Evolutionary conservation across 2,329 filamentous ascomycete species (phyloP).

Genomic region (Botryotinia narcissicola): DNA sequence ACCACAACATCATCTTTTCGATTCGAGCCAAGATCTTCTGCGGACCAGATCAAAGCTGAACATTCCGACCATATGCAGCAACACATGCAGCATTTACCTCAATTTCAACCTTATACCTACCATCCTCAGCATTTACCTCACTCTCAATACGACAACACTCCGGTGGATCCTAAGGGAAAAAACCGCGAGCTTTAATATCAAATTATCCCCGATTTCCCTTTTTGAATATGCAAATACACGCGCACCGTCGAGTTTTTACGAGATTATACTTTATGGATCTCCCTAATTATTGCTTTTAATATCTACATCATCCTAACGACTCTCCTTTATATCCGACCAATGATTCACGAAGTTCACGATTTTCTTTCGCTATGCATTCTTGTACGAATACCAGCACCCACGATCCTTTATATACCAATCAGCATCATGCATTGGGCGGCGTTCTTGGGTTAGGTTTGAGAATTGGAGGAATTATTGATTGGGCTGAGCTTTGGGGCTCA

Average conservation of each 20-base stretch:
- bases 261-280: slow-evolving; percentile 19
- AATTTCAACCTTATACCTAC: slow-evolving; percentile 19
- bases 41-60: slow-evolving; percentile 33
- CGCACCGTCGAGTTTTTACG: slow-evolving; percentile 4
- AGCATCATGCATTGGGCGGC: slow-evolving; percentile 35
- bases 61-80: slow-evolving; percentile 21
- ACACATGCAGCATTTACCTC: slow-evolving; percentile 25
- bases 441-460: slow-evolving; percentile 23
- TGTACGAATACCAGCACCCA: slow-evolving; percentile 38
- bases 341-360: slow-evolving; percentile 35
- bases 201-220: slow-evolving; percentile 10
- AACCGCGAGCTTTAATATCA: slow-evolving; percentile 35
- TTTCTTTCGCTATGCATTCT: slow-evolving; percentile 33
- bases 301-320: slow-evolving; percentile 25
- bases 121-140: slow-evolving; percentile 27
- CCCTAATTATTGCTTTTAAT: slow-evolving; percentile 28
- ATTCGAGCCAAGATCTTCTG: slow-evolving; percentile 29
- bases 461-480: slow-evolving; percentile 24
- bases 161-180: slow-evolving; percentile 36
- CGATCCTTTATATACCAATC: slow-evolving; percentile 27
- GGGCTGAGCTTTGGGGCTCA: slow-evolving; percentile 8
- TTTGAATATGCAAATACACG: slow-evolving; percentile 25
- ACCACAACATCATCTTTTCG: slow-evolving; percentile 33
- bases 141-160: slow-evolving; percentile 32
- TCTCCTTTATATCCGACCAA: slow-evolving; percentile 29